Conservation (phyloP, 2,329 filamentous ascomycete genomes). For the Thielaviopsis populi region DNA sequence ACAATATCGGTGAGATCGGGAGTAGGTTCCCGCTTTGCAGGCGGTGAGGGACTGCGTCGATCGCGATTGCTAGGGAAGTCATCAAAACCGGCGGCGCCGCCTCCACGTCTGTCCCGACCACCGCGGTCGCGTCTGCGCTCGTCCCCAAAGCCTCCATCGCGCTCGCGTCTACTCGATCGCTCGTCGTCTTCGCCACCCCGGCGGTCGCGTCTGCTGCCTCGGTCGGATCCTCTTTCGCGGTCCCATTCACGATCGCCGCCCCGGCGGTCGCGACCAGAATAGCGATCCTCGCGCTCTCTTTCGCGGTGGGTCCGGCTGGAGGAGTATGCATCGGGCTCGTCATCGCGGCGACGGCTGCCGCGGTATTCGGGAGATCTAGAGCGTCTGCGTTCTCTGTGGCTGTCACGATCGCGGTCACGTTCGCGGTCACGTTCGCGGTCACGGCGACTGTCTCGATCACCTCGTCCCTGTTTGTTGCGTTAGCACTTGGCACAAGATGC, state of each 20-base stretch:
- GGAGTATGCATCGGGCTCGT: conserved; percentile 76
- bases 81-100: conserved; percentile 26
- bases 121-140: conserved; percentile 27
- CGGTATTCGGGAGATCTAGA: conserved; percentile 73
- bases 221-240: conserved; percentile 45
- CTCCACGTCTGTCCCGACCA: conserved; percentile 28
- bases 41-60: conserved; percentile 59
- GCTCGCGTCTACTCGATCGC: conserved; percentile 39
- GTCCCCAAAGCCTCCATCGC: conserved; percentile 34
- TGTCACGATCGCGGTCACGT: conserved; percentile 27
- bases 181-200: conserved; percentile 51
- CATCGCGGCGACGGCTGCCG: conserved; percentile 54
- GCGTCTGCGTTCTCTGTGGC: conserved; percentile 49
- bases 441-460: conserved; percentile 20
- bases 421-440: conserved; percentile 24
- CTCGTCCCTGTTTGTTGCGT: conserved; percentile 23
- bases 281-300: conserved; percentile 84
- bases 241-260: conserved; percentile 61
- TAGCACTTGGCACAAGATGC: neutral
- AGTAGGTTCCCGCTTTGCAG: conserved; percentile 87
- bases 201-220: conserved; percentile 11
- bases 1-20: conserved; percentile 80
- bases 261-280: conserved; percentile 52
- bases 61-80: conserved; percentile 28
- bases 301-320: conserved; percentile 86